A percentile compares a stretch with the other conserved stretches of the same genome.
phyloP scores from a whole-genome alignment of 352 stramenopile species.

The Sclerospora graminicola region DNA sequence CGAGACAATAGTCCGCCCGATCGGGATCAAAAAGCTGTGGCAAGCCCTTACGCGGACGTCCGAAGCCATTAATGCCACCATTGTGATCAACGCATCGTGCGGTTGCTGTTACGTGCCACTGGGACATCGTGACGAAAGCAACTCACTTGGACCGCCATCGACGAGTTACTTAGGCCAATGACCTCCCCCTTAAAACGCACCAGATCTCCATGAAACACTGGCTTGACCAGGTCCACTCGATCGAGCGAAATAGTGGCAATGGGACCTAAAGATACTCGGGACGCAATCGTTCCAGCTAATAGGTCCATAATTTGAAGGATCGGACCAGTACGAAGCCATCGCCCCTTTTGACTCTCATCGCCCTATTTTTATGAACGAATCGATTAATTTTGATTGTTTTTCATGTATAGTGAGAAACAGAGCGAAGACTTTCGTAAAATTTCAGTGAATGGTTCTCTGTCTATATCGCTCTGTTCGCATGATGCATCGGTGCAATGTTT shows the following conservation, averaged over 20 bases:
- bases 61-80: slow-evolving; percentile 53
- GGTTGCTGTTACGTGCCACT: slow-evolving; percentile 35
- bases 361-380: background rate
- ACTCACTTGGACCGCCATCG: slow-evolving; percentile 42
- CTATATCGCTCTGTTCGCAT: slow-evolving; percentile 9
- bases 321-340: too few species aligned
- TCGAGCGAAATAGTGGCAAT: slow-evolving; percentile 49
- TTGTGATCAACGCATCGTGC: slow-evolving; percentile 45
- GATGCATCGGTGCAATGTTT: too few species aligned
- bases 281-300: slow-evolving; percentile 31
- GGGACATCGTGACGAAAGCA: slow-evolving; percentile 36
- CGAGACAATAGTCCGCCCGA: slow-evolving; percentile 25
- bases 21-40: slow-evolving; percentile 35
- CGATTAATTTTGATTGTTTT: background rate
- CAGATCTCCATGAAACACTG: too few species aligned
- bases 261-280: slow-evolving; percentile 21
- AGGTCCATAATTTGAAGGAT: slow-evolving; percentile 46
- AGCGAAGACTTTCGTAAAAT: slow-evolving; percentile 31
- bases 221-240: too few species aligned
- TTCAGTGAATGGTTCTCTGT: slow-evolving; percentile 10
- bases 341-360: too few species aligned
- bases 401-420: too few species aligned
- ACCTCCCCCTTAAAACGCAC: slow-evolving; percentile 42
- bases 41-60: slow-evolving; percentile 20
- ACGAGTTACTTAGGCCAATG: slow-evolving; percentile 34